Base-by-base conservation (phyloP, 192 early-diverging fungal genomes). In the Coemansia sp. region DNA sequence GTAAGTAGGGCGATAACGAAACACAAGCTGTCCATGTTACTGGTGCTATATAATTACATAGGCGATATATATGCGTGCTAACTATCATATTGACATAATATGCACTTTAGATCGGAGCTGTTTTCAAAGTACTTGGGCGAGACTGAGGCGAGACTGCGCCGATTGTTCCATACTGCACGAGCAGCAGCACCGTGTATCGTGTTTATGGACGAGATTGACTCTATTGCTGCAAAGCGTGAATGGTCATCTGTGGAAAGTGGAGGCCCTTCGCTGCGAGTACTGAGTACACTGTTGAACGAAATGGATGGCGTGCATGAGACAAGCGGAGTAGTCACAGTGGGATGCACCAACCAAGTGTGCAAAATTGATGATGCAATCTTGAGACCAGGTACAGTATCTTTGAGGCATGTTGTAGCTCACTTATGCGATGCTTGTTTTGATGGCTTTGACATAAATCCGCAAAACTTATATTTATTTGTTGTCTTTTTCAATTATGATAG, bases 101-200 rank as follows among this genome's bases (percentile, higher is more conserved):
- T 49, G 10, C 14, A 23, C 8, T 61, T 21, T 73, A 78, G 75
- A 19, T 76, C 91, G 26, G 90, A 97, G 62, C 85, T 99, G n/a
- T 96, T 91, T 73, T 96, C 95, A 63, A 97, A 96, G 80, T 99
- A 98, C 63, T 78, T 98, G 0, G 97, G 97, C 13, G 96, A 97
- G 53, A 95, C 95, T 0, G 97, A 99, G 78, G 86, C 82, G 0
- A 85, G 73, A 10, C 76, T 99, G 21, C 85, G 97, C n/a, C 75
- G 83, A 2, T 72, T 96, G 44, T 99, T 98, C 87, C 84, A 86
- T 8, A 85, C 88, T n/a, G 96, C 97, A 0, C 86, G 90, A 28
- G 78, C 87, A 21, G 84, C 93, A n/a, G 86, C 90, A n/a, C 97
- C 97, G 0, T 97, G 94, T 63, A 86, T 98, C 46, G 69, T 98